Percentiles rank a stretch among this genome's conserved stretches.
Conservation (phyloP, 1,139 yeast genomes). For the Pichia sp. region DNA sequence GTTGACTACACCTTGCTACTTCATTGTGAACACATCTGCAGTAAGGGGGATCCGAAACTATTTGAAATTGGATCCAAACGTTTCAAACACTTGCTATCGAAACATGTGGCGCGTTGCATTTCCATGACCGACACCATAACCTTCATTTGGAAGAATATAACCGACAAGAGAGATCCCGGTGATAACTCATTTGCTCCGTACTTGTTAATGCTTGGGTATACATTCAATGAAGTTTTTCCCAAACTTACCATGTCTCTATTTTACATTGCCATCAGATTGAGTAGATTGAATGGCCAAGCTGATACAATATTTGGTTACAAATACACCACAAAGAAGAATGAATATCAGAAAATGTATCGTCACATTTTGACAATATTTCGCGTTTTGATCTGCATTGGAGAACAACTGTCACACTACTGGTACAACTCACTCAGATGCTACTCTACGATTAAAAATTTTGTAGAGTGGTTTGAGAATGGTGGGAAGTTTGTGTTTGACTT, state of each 20-base stretch:
- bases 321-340: background rate
- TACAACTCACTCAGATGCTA: slow-evolving; percentile 15
- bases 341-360: slow-evolving; percentile 3
- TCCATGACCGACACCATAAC: too few relatives aligned
- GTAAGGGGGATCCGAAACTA: background rate
- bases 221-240: slow-evolving; percentile 3
- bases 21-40: slow-evolving; percentile 6
- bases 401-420: slow-evolving; percentile 15
- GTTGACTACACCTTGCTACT: slow-evolving; percentile 8
- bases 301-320: background rate
- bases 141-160: too few relatives aligned
- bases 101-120: too few relatives aligned
- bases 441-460: slow-evolving; percentile 11
- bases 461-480: slow-evolving; percentile 18
- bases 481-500: slow-evolving; percentile 16
- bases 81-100: too few relatives aligned
- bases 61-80: background rate
- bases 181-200: too few relatives aligned
- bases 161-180: background rate
- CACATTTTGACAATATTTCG: slow-evolving; percentile 11
- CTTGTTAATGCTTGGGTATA: slow-evolving; percentile 1
- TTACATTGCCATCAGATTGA: slow-evolving; percentile 6
- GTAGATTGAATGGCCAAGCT: slow-evolving; percentile 1
- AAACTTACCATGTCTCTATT: slow-evolving; percentile 6
- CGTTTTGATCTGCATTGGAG: slow-evolving; percentile 11